Evolutionary conservation across 2,329 filamentous ascomycete species (phyloP), one percentile per base, ranked within the genome.

Genomic region (Metarhizium rileyi): DNA sequence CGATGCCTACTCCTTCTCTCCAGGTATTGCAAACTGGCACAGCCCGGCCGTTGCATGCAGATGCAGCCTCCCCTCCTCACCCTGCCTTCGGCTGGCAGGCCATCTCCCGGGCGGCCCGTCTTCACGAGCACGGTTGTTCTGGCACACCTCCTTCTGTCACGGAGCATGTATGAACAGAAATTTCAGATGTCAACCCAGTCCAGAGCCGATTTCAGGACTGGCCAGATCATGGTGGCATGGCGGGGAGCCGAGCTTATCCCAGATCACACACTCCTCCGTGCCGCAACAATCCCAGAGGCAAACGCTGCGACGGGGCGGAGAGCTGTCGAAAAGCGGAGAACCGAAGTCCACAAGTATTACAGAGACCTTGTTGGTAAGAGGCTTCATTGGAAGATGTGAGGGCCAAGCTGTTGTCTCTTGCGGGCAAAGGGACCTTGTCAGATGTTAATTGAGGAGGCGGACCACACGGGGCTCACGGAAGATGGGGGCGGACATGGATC

Each of bases 91-190:
- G 50, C 38, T 49, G 22, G 18, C 43, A 43, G 38, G 38, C 50
- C 50, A 47, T 35, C 18, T 41, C 47, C 50, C 50, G 50, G 43
- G 18, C 50, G 47, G 50, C 38, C 47, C 30, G 47, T 49, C 50
- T 44, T 49, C 47, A 49, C 14, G 38, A 44, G 44, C 38, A 49
- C 50, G 50, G 43, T 43, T 46, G 25, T 45, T 40, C 35, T 40
- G 44, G 28, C 28, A 33, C 44, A 35, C 26, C 18, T 36, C 16
- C 12, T 23, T 1, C 18, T 46, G n/a, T 22, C 16, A 35, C 25
- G 27, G 38, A 42, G 25, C 12, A 20, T 42, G 38, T 25, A 42
- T 42, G 38, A 18, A 23, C 5, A 42, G 33, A 40, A 10, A 14
- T 47, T 20, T 43, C 46, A 48, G 46, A 23, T 35, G 38, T 5